phyloP scores from a whole-genome alignment of 768 basidiomycete species.

The Asterophora parasitica region DNA sequence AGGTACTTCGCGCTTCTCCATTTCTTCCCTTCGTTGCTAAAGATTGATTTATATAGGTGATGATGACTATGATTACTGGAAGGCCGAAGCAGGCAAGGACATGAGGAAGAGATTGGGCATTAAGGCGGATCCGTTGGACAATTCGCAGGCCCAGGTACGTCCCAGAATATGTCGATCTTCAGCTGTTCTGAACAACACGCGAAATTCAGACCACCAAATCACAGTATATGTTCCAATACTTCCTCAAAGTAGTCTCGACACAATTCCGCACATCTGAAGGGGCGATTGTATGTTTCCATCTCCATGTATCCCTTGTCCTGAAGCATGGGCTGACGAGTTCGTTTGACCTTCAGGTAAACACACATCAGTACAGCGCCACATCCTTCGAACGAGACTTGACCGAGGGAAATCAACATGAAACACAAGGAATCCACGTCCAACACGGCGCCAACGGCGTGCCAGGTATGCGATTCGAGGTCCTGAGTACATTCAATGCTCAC shows the following conservation, averaged over 20 bases:
- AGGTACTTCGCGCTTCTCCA: slow-evolving; percentile 26
- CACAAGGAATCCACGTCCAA: slow-evolving; percentile 64
- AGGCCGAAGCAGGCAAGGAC: slow-evolving; percentile 52
- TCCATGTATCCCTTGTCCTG: not conserved
- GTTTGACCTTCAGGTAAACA: slow-evolving; percentile 52
- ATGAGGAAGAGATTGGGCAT: slow-evolving; percentile 76
- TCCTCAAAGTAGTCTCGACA: slow-evolving; percentile 97
- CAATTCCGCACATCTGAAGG: slow-evolving; percentile 84
- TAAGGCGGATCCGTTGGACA: slow-evolving; percentile 70
- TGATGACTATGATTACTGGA: slow-evolving; percentile 72
- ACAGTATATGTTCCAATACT: slow-evolving; percentile 98
- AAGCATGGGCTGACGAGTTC: slow-evolving; percentile 6
- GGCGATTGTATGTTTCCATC: slow-evolving; percentile 43
- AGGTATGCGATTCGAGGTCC: slow-evolving; percentile 23
- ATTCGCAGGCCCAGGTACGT: slow-evolving; percentile 47
- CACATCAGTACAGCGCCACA: slow-evolving; percentile 94
- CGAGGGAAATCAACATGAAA: slow-evolving; percentile 54
- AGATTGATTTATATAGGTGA: slow-evolving; percentile 41
- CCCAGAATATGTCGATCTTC: too few species aligned
- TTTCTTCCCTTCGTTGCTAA: not conserved
- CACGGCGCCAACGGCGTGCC: slow-evolving; percentile 76
- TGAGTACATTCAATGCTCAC: not conserved
- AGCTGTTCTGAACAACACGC: slow-evolving; percentile 1
- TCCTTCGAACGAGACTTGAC: slow-evolving; percentile 91
- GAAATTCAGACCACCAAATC: slow-evolving; percentile 59